Percentiles rank a stretch among this genome's conserved stretches.
Conservation (phyloP, 2,329 filamentous ascomycete genomes). For the Fonsecaea pedrosoi region DNA sequence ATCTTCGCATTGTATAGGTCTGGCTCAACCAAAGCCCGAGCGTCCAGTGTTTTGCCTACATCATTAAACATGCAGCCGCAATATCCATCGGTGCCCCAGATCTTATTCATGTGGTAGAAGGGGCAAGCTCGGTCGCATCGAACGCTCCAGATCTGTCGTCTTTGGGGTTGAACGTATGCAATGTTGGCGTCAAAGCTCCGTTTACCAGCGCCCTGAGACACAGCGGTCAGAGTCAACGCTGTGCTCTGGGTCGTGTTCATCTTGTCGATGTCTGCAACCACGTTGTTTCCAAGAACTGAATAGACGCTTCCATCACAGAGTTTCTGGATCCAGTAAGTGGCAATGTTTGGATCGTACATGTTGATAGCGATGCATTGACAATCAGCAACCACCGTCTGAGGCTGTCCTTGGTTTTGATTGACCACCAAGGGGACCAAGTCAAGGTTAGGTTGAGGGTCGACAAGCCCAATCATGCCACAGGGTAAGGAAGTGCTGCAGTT, state of each 20-base stretch:
- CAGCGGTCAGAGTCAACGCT: slow-evolving; percentile 31
- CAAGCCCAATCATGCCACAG: slow-evolving; percentile 35
- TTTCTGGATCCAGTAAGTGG: slow-evolving; percentile 38
- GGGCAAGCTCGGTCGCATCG: slow-evolving; percentile 31
- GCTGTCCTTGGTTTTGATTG: slow-evolving; percentile 32
- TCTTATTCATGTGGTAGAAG: slow-evolving; percentile 31
- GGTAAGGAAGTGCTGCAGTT: slow-evolving; percentile 37
- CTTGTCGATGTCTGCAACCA: slow-evolving; percentile 37
- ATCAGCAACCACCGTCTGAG: slow-evolving; percentile 34
- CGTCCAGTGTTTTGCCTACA: slow-evolving; percentile 26
- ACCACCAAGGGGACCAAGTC: slow-evolving; percentile 36
- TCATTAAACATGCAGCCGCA: slow-evolving; percentile 37
- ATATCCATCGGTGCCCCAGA: slow-evolving; percentile 30
- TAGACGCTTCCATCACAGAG: slow-evolving; percentile 33
- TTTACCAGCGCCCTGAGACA: slow-evolving; percentile 20
- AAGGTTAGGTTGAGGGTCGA: slow-evolving; percentile 33
- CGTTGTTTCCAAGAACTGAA: slow-evolving; percentile 36
- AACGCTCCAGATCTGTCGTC: slow-evolving; percentile 32
- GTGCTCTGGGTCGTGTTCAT: slow-evolving; percentile 33
- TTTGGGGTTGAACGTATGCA: slow-evolving; percentile 22
- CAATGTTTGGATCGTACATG: slow-evolving; percentile 37
- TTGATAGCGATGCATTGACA: slow-evolving; percentile 40
- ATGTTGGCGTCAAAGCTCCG: slow-evolving; percentile 21
- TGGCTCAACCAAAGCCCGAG: slow-evolving; percentile 27
- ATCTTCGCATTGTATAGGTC: slow-evolving; percentile 34